A percentile compares a stretch with the other conserved stretches of the same genome.
These are phyloP conservation scores for Pythium dissimile DNA, from an alignment of 352 stramenopile genomes.

Conservation along the genomic window DNA sequence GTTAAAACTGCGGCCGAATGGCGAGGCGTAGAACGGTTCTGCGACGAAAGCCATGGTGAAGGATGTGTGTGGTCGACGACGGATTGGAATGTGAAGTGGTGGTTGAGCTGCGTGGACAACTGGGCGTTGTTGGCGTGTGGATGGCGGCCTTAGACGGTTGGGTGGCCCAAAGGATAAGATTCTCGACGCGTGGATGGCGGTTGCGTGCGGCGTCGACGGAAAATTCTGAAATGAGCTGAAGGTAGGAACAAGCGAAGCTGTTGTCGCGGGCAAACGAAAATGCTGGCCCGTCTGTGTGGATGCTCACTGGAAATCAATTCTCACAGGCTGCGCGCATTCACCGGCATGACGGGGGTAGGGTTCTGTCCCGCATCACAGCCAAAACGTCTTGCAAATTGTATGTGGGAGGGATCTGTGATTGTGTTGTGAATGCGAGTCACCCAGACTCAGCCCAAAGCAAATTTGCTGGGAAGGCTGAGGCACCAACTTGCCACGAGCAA, in stretches of 20 bases:
- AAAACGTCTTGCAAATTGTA: background rate
- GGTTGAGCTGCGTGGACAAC: background rate
- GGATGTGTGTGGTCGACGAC: too few species aligned
- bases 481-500: too few species aligned
- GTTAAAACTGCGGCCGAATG: background rate
- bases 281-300: conserved; percentile 9
- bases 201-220: conserved; percentile 9
- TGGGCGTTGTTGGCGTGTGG: too few species aligned
- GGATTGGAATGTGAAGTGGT: too few species aligned
- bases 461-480: too few species aligned
- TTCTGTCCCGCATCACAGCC: conserved; percentile 11
- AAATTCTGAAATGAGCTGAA: conserved; percentile 25
- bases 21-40: conserved; percentile 8
- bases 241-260: background rate
- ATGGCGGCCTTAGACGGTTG: too few species aligned
- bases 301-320: conserved; percentile 15
- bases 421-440: conserved; percentile 1
- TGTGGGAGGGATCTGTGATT: background rate
- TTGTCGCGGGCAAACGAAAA: background rate
- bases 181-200: background rate
- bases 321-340: conserved; percentile 21
- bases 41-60: conserved; percentile 5
- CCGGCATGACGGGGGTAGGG: conserved; percentile 1
- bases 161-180: too few species aligned
- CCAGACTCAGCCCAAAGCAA: background rate